phyloP scores from a whole-genome alignment of 2,329 filamentous ascomycete genomes.

The Nothophoma quercina region DNA sequence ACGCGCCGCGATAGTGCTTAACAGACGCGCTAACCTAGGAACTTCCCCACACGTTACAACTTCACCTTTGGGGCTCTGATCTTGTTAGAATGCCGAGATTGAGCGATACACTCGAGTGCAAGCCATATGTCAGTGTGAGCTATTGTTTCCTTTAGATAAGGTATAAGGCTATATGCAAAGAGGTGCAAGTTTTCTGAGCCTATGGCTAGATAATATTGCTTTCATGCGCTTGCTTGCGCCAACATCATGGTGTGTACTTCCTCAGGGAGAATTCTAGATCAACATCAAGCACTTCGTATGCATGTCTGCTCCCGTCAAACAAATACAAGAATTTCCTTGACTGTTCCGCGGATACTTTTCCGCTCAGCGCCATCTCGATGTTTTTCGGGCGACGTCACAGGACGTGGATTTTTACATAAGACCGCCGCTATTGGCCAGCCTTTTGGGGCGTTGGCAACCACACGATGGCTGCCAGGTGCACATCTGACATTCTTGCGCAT shows the following conservation, averaged over 20 bases:
- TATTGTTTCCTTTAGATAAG: too few relatives aligned
- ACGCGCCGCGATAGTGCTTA: constrained; percentile 18
- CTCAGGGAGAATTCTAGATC: too few relatives aligned
- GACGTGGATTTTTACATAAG: constrained; percentile 17
- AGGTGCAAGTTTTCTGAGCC: not conserved
- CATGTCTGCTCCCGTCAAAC: too few relatives aligned
- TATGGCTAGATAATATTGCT: not conserved
- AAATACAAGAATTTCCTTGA: not conserved
- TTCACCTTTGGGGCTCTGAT: not conserved
- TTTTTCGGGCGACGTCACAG: constrained; percentile 17
- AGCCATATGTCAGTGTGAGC: too few relatives aligned
- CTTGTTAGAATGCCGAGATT: too few relatives aligned
- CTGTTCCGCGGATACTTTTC: constrained; percentile 9
- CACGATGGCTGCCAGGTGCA: constrained; percentile 13
- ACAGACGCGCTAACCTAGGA: constrained; percentile 18
- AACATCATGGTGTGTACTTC: too few relatives aligned
- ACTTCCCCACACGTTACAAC: constrained; percentile 21
- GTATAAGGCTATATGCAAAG: not conserved
- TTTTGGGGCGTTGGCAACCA: constrained; percentile 10
- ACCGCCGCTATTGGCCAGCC: constrained; percentile 11
- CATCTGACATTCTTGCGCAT: constrained; percentile 6
- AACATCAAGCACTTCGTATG: too few relatives aligned
- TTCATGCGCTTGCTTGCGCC: not conserved
- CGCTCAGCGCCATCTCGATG: constrained; percentile 6
- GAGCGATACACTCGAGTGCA: too few relatives aligned